These are phyloP conservation scores for Endoconidiophora laricicola DNA, from an alignment of 2,329 filamentous ascomycete genomes.

Conservation along the genomic window DNA sequence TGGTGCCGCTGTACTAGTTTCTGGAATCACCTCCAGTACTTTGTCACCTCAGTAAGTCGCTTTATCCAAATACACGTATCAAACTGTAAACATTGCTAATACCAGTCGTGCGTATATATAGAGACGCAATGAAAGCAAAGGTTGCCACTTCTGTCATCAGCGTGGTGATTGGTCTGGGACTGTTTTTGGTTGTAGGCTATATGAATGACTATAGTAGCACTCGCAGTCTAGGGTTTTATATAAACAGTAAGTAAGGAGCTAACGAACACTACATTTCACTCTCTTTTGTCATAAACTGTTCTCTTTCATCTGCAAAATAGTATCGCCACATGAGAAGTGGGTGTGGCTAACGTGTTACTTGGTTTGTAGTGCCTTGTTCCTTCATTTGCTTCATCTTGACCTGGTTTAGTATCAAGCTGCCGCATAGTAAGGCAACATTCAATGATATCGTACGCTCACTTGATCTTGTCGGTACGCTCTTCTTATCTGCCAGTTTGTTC, in stretches of 20 bases:
- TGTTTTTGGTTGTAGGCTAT: background rate
- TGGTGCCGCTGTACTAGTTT: background rate
- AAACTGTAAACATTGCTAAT: too few relatives aligned
- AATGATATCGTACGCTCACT: background rate
- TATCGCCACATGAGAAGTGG: too few relatives aligned
- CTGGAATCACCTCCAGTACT: background rate
- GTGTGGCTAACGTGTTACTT: too few relatives aligned
- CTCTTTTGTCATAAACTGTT: too few relatives aligned
- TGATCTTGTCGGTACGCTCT: background rate
- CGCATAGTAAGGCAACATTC: background rate
- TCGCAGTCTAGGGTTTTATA: background rate
- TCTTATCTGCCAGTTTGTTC: background rate
- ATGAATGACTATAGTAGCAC: background rate
- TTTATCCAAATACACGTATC: too few relatives aligned
- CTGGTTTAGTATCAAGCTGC: background rate
- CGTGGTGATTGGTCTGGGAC: background rate
- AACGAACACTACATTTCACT: too few relatives aligned
- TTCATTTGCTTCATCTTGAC: background rate
- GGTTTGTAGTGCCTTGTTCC: background rate
- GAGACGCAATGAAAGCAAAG: conserved; percentile 1
- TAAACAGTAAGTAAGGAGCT: background rate
- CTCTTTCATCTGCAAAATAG: too few relatives aligned
- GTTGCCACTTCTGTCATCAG: background rate
- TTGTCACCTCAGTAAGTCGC: background rate
- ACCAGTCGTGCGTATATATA: too few relatives aligned